phyloP scores from a whole-genome alignment of 2,329 filamentous ascomycete species.

The Cryphonectria carpinicola region DNA sequence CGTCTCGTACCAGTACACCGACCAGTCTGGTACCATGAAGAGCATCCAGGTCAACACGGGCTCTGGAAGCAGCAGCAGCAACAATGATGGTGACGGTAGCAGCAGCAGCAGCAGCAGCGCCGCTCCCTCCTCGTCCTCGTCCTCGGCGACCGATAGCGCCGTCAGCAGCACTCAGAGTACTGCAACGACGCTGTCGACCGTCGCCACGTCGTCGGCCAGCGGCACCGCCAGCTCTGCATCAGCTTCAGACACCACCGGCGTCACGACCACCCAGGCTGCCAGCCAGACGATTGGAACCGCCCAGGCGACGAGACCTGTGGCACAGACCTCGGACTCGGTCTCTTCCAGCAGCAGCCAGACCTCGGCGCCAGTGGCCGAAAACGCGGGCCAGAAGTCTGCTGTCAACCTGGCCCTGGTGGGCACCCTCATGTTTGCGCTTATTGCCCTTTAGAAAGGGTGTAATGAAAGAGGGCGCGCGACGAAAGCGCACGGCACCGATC shows the following conservation, averaged over 20 bases:
- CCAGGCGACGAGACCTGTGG: constrained; percentile 12
- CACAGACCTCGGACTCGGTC: constrained; percentile 27
- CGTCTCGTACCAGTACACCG: constrained; percentile 57
- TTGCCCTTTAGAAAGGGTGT: constrained; percentile 5
- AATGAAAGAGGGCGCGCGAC: not conserved
- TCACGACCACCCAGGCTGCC: constrained; percentile 26
- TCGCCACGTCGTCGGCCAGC: constrained; percentile 25
- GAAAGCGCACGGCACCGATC: not conserved
- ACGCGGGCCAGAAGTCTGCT: constrained; percentile 30
- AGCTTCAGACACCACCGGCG: constrained; percentile 26
- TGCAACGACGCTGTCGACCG: constrained; percentile 31
- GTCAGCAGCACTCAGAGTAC: constrained; percentile 34
- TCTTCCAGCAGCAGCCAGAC: constrained; percentile 30
- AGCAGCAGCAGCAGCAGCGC: constrained; percentile 31
- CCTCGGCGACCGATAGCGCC: constrained; percentile 22
- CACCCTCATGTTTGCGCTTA: constrained; percentile 31
- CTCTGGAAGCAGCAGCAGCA: constrained; percentile 35
- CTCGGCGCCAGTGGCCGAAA: constrained; percentile 30
- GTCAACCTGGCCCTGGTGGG: constrained; percentile 30
- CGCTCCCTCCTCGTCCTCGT: constrained; percentile 1
- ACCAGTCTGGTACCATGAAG: constrained; percentile 52
- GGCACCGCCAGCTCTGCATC: constrained; percentile 23
- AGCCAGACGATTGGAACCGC: constrained; percentile 2
- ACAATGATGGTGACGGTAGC: constrained; percentile 31
- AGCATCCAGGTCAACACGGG: constrained; percentile 56